Evolutionary conservation across 192 early-diverging fungal species (phyloP).

Genomic region (Paraglomus brasilianum): DNA sequence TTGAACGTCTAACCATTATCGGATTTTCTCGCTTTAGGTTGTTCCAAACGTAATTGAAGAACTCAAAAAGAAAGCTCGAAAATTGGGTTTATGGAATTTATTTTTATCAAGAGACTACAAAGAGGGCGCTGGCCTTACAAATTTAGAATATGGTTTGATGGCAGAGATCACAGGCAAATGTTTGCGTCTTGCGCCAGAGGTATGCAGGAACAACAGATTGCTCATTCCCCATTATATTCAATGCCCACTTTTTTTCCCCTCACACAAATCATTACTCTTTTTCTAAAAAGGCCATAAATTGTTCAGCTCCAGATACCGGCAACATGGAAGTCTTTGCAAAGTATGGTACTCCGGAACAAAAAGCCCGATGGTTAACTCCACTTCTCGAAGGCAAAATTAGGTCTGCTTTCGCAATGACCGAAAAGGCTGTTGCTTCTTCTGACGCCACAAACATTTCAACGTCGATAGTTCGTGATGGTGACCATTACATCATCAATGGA

Average conservation of each 20-base stretch:
- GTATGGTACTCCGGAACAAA: conserved; percentile 86
- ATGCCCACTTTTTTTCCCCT: not conserved
- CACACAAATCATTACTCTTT: conserved; percentile 2
- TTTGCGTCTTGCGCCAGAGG: conserved; percentile 80
- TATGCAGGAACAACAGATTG: conserved; percentile 1
- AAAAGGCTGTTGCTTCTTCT: conserved; percentile 91
- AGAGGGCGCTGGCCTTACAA: conserved; percentile 85
- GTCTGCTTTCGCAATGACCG: conserved; percentile 99
- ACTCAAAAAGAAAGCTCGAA: conserved; percentile 83
- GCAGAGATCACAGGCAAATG: conserved; percentile 88
- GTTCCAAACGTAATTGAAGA: conserved; percentile 86
- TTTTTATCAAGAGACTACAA: conserved; percentile 81
- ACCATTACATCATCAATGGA: conserved; percentile 71
- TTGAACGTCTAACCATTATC: not conserved
- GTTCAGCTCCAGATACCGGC: conserved; percentile 93
- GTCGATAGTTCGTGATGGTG: conserved; percentile 64
- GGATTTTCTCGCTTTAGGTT: conserved; percentile 35
- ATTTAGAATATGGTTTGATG: conserved; percentile 91
- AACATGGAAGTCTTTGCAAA: conserved; percentile 99
- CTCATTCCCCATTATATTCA: not conserved
- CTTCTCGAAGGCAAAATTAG: conserved; percentile 90
- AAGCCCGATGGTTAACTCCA: conserved; percentile 74
- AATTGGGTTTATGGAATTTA: conserved; percentile 94
- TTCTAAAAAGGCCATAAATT: conserved; percentile 73
- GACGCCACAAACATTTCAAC: conserved; percentile 98